These are phyloP conservation scores for Corrigiola litoralis DNA, from an alignment of 179 eudicot species.

Conservation along the genomic window DNA sequence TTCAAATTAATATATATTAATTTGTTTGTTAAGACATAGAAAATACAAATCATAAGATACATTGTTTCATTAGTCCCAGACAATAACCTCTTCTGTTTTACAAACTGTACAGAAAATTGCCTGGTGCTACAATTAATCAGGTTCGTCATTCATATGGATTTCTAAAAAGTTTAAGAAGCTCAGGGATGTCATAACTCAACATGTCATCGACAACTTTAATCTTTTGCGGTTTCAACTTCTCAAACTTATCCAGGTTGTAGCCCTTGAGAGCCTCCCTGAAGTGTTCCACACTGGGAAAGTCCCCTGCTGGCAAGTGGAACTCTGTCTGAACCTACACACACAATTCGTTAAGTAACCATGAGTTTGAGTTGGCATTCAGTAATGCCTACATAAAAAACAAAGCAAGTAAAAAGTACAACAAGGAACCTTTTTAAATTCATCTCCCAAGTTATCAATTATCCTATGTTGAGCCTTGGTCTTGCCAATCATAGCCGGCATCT, in stretches of 20 bases:
- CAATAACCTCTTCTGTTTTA: too few species aligned
- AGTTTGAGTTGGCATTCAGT: background rate
- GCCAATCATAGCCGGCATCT: constrained; percentile 94
- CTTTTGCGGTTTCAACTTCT: constrained; percentile 90
- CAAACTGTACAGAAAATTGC: too few species aligned
- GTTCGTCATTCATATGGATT: constrained; percentile 59
- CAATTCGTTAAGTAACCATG: background rate
- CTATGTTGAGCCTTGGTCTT: constrained; percentile 70
- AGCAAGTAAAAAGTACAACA: background rate
- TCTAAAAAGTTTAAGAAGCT: constrained; percentile 76
- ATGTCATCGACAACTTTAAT: constrained; percentile 87
- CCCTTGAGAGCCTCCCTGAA: constrained; percentile 60
- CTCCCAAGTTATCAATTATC: constrained; percentile 68
- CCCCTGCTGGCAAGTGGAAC: constrained; percentile 80
- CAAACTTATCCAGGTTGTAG: constrained; percentile 76
- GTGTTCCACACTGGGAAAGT: constrained; percentile 75
- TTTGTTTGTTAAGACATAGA: too few species aligned
- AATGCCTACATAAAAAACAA: background rate
- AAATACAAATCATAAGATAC: too few species aligned
- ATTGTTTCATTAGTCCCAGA: too few species aligned
- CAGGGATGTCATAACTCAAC: constrained; percentile 89
- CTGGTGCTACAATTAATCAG: background rate
- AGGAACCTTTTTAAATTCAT: constrained; percentile 66
- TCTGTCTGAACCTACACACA: constrained; percentile 65
- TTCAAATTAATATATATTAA: too few species aligned